Conservation (phyloP, 139 green algal genomes). For the Mesotaenium endlicherianum region DNA sequence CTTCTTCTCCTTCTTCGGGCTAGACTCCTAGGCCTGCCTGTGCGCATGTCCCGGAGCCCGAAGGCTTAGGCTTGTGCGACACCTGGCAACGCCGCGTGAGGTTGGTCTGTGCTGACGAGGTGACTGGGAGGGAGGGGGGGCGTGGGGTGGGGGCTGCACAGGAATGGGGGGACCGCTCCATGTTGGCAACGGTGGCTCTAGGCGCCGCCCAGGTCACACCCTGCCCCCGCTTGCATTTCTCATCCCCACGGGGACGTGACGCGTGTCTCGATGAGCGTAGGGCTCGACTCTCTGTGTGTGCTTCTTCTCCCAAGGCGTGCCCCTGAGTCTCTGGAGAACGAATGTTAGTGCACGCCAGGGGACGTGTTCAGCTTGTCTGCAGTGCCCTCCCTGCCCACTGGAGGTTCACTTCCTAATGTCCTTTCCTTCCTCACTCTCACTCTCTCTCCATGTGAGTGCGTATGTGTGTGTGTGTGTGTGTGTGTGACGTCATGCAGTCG, state of each 20-base stretch:
- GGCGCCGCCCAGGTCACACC: constrained; percentile 71
- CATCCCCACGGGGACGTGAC: neutral
- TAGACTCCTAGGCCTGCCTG: neutral
- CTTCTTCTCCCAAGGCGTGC: neutral
- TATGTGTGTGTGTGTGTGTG: neutral
- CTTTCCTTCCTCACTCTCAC: neutral
- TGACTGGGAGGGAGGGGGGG: neutral
- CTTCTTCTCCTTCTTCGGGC: neutral
- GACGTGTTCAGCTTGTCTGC: neutral
- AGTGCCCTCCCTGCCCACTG: neutral
- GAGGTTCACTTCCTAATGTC: neutral
- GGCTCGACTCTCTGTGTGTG: neutral
- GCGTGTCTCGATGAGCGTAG: neutral
- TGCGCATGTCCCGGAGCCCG: neutral
- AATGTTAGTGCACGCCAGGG: neutral
- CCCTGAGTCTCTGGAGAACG: neutral
- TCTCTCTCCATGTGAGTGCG: neutral
- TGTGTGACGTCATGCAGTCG: constrained; percentile 6
- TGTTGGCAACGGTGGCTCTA: constrained; percentile 95
- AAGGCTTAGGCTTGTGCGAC: neutral
- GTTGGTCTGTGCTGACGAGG: neutral
- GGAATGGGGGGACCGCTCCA: constrained; percentile 74
- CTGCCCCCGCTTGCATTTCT: neutral
- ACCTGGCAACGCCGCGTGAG: neutral
- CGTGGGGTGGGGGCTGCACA: constrained; percentile 45